Conservation (phyloP, 129 eudicot species). For the Mikania micrantha region DNA sequence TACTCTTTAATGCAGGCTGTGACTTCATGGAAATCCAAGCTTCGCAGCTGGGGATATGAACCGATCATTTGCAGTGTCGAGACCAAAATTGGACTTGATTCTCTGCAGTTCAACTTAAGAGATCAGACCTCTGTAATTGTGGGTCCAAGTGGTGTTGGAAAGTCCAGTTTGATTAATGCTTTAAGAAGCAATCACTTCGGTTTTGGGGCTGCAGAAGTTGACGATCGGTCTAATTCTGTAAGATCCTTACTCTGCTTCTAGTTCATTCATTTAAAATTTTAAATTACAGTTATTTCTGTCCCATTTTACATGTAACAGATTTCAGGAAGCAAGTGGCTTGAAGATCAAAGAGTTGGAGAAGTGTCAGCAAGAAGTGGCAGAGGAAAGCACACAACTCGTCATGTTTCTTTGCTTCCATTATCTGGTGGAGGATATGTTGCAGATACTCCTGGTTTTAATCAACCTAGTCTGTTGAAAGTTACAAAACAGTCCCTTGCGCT, state of each 20-base stretch:
- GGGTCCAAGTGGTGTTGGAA: slow-evolving; percentile 99
- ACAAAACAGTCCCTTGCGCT: slow-evolving; percentile 76
- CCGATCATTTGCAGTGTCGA: slow-evolving; percentile 83
- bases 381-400: slow-evolving; percentile 93
- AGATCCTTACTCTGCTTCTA: slow-evolving; percentile 12
- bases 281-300: slow-evolving; percentile 4
- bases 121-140: slow-evolving; percentile 84
- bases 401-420: slow-evolving; percentile 92
- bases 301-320: slow-evolving; percentile 39
- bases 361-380: slow-evolving; percentile 92
- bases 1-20: slow-evolving; percentile 40
- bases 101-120: slow-evolving; percentile 57
- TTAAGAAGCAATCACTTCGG: slow-evolving; percentile 46
- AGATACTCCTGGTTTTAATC: slow-evolving; percentile 94
- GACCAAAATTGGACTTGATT: slow-evolving; percentile 60
- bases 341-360: slow-evolving; percentile 92
- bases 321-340: slow-evolving; percentile 87
- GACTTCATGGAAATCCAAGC: slow-evolving; percentile 70
- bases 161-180: slow-evolving; percentile 87
- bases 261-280: not conserved
- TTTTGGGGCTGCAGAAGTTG: slow-evolving; percentile 33
- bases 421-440: slow-evolving; percentile 91
- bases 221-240: slow-evolving; percentile 54
- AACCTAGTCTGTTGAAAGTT: slow-evolving; percentile 83
- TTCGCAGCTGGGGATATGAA: slow-evolving; percentile 78